Evolutionary conservation across 345 rosid species (phyloP).

Genomic region (Citrus mangshanensis): DNA sequence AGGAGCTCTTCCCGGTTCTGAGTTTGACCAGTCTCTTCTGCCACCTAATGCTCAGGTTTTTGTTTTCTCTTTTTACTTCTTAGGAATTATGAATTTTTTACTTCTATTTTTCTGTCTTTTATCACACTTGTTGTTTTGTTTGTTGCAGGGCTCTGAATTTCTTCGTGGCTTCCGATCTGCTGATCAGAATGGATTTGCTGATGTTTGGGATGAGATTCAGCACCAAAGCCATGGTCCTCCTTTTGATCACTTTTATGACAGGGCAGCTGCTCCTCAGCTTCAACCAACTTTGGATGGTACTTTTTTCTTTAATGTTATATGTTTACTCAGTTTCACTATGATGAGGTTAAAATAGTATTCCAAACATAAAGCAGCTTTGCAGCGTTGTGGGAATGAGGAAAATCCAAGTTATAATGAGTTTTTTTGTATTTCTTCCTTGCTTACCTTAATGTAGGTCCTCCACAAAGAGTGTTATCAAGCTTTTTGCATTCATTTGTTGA

Average conservation of each 20-base stretch:
- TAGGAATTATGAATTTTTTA: background rate
- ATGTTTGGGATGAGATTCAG: conserved; percentile 88
- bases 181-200: conserved; percentile 64
- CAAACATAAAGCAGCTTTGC: background rate
- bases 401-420: background rate
- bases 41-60: conserved; percentile 68
- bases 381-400: background rate
- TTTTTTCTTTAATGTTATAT: background rate
- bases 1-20: conserved; percentile 81
- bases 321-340: background rate
- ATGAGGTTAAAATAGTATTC: background rate
- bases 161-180: conserved; percentile 60
- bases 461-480: conserved; percentile 82
- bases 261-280: conserved; percentile 30
- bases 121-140: background rate
- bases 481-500: conserved; percentile 93
- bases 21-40: conserved; percentile 58
- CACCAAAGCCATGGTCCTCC: conserved; percentile 42
- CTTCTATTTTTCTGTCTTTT: background rate
- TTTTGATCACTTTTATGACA: conserved; percentile 38
- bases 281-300: conserved; percentile 76
- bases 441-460: conserved; percentile 65
- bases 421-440: background rate
- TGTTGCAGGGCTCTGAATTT: conserved; percentile 70
- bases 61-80: background rate